Conservation (phyloP, 768 basidiomycete species). For the Cyclocybe cylindracea region DNA sequence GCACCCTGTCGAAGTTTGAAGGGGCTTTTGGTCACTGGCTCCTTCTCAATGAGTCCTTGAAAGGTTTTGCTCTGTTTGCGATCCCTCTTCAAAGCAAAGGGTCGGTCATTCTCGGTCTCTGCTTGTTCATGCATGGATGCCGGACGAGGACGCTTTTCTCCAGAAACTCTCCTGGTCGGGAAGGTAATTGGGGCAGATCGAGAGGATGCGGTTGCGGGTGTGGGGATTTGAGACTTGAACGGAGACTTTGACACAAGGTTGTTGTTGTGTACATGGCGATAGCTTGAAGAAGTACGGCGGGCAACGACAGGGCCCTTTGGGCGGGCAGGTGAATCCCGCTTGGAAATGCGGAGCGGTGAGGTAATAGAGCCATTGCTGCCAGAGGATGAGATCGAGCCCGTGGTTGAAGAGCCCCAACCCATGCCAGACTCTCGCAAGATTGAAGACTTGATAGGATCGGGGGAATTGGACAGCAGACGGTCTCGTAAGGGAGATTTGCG, state of each 20-base stretch:
- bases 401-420: conserved; percentile 55
- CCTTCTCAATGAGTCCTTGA: conserved; percentile 71
- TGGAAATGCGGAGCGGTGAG: conserved; percentile 74
- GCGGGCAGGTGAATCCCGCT: conserved; percentile 55
- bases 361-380: conserved; percentile 40
- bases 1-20: conserved; percentile 47
- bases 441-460: conserved; percentile 64
- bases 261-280: conserved; percentile 73
- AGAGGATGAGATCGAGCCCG: conserved; percentile 31
- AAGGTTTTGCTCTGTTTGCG: conserved; percentile 75
- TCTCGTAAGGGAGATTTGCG: conserved; percentile 55
- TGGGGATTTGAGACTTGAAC: conserved; percentile 69
- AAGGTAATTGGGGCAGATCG: conserved; percentile 31
- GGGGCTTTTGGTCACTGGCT: conserved; percentile 82
- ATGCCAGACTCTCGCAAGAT: conserved; percentile 64
- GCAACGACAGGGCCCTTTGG: conserved; percentile 53
- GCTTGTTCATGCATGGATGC: conserved; percentile 70
- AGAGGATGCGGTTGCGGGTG: conserved; percentile 43
- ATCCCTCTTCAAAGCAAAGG: conserved; percentile 68
- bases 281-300: conserved; percentile 76
- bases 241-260: conserved; percentile 86
- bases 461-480: conserved; percentile 60
- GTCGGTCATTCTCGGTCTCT: conserved; percentile 69
- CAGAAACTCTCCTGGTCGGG: conserved; percentile 60
- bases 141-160: conserved; percentile 78